Conservation (phyloP, 108 stramenopile species). For the Heterococcus sp. region DNA sequence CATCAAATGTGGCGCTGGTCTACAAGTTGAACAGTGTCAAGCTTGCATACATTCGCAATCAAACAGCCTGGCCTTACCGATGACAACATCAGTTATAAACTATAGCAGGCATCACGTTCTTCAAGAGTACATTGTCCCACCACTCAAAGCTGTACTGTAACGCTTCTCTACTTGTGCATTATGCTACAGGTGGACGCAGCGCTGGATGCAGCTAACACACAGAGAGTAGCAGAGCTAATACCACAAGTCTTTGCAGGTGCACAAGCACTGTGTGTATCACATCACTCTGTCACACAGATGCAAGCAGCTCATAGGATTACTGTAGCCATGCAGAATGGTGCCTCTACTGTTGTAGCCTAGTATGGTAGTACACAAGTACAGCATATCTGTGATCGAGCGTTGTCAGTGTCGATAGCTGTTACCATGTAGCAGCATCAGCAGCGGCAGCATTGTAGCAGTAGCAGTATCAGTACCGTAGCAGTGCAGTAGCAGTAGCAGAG, state of each 20-base stretch:
- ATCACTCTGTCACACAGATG: conserved; percentile 8
- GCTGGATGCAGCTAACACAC: conserved; percentile 36
- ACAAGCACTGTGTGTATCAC: conserved; percentile 35
- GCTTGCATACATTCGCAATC: too few species aligned
- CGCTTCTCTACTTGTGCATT: too few species aligned
- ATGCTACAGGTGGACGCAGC: conserved; percentile 37
- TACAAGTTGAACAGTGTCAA: too few species aligned
- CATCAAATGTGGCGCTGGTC: too few species aligned
- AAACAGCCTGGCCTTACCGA: too few species aligned
- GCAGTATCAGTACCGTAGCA: not conserved
- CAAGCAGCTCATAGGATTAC: not conserved
- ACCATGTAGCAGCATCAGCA: not conserved
- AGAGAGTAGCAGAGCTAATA: not conserved
- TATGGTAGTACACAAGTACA: not conserved
- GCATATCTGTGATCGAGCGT: not conserved
- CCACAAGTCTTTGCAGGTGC: conserved; percentile 12
- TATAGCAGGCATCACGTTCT: too few species aligned
- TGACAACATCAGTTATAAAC: too few species aligned
- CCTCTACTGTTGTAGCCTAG: not conserved
- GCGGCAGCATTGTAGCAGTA: not conserved
- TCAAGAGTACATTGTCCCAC: too few species aligned
- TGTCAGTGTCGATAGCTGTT: not conserved
- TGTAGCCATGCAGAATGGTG: not conserved
- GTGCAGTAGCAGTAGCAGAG: not conserved
- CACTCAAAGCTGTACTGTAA: too few species aligned